Base-by-base conservation (phyloP, 495 filamentous ascomycete genomes). In the Aspergillus diversus region DNA sequence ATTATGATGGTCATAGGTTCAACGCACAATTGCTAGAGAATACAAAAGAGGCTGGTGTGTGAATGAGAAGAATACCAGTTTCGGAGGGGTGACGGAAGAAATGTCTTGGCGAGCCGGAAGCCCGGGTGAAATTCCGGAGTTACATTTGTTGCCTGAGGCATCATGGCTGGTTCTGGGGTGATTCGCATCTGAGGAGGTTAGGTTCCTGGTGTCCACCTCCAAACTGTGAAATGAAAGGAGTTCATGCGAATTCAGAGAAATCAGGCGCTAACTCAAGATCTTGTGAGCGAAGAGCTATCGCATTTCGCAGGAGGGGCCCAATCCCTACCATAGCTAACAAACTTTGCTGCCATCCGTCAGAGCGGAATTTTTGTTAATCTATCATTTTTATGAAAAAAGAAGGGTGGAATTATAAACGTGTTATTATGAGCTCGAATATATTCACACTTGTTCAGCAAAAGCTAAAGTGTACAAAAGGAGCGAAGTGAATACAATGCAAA, bases 401-500 rank as follows among this genome's bases (percentile, higher is more conserved):
- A 1, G 37, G 35, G 7, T 50, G 27, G n/a, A 37, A 52, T 35
- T 60, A 60, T 57, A 39, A 43, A 57, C 55, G 13, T 27, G 21
- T 5, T 49, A 49, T 43, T 31, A 46, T 27, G 11, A 43, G 43
- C 55, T 57, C 55, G 21, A 57, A 17, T 57, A 57, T 57, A 32
- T 39, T 31, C 55, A 57, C 17, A 32, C 31, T 27, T 39, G 37
- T 43, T 32, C 35, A 42, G 31, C 37, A 15, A 57, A 32, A 37
- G 21, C 37, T 3, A 46, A 43, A 57, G 55, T 57, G 55, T 32
- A 57, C 34, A 57, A 35, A 57, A 57, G 3, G 55, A 57, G 55
- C 31, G 55, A 57, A 57, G 16, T n/a, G 37, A 57, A 57, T 57
- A 15, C 16, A 57, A 57, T 42, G 37, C 37, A 57, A 56, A 13